Percentiles rank a stretch among this genome's conserved stretches.
phyloP scores from a whole-genome alignment of 75 land plant species.

The Cryptomeria japonica region DNA sequence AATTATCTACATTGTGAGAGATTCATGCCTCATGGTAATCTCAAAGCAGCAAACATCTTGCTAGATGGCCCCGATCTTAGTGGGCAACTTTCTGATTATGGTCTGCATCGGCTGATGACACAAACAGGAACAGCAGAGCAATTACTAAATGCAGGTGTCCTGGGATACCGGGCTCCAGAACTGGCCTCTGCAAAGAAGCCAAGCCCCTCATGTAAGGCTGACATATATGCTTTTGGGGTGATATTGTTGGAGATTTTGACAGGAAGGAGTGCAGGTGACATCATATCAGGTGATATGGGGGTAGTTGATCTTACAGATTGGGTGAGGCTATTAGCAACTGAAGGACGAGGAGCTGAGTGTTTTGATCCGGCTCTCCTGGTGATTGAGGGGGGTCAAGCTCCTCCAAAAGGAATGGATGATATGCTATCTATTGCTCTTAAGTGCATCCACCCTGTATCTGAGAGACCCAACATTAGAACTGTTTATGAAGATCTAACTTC shows the following conservation, averaged over 20 bases:
- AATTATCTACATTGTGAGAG: conserved; percentile 91
- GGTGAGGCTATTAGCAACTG: conserved; percentile 73
- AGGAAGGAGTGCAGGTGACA: conserved; percentile 87
- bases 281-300: conserved; percentile 76
- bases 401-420: conserved; percentile 75
- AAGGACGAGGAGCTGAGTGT: conserved; percentile 77
- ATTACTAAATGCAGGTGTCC: conserved; percentile 80
- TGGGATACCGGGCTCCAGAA: conserved; percentile 95
- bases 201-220: conserved; percentile 77
- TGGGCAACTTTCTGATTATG: conserved; percentile 87
- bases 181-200: conserved; percentile 86
- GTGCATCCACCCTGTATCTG: conserved; percentile 71
- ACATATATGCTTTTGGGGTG: conserved; percentile 92
- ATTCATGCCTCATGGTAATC: conserved; percentile 88
- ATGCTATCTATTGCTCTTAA: conserved; percentile 74
- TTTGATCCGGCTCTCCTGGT: conserved; percentile 57
- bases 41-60: conserved; percentile 87
- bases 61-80: conserved; percentile 72
- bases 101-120: conserved; percentile 96
- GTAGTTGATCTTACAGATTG: conserved; percentile 91
- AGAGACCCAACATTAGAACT: conserved; percentile 72
- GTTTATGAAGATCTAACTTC: conserved; percentile 83
- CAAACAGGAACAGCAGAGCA: conserved; percentile 85
- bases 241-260: conserved; percentile 84
- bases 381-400: conserved; percentile 34